Evolutionary conservation across 495 filamentous ascomycete genomes (phyloP).

Genomic region (Hamigera avellanea): DNA sequence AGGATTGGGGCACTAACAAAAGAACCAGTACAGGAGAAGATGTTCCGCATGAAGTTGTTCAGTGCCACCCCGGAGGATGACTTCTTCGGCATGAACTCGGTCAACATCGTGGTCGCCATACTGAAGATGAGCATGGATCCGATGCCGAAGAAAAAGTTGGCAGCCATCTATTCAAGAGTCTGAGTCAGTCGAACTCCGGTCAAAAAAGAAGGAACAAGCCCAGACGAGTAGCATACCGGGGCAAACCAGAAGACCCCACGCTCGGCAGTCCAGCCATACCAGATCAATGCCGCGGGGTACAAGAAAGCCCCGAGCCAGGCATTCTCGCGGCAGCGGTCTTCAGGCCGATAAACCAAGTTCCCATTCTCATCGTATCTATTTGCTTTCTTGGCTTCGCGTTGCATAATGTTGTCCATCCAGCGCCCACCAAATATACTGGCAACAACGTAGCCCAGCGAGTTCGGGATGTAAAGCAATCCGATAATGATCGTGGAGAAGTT

Average conservation of each 20-base stretch:
- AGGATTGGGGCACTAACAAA: slow-evolving; percentile 69
- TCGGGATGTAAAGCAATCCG: slow-evolving; percentile 71
- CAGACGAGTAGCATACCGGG: slow-evolving; percentile 41
- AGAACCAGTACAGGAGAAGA: slow-evolving; percentile 68
- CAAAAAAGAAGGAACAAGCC: background rate
- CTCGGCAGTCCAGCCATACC: slow-evolving; percentile 56
- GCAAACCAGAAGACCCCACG: slow-evolving; percentile 48
- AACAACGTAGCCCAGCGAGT: slow-evolving; percentile 65
- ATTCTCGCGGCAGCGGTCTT: slow-evolving; percentile 86
- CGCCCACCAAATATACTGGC: slow-evolving; percentile 64
- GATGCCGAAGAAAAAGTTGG: slow-evolving; percentile 81
- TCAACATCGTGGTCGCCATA: slow-evolving; percentile 69
- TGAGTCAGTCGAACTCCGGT: slow-evolving; percentile 4
- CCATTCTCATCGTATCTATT: slow-evolving; percentile 59
- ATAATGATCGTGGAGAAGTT: slow-evolving; percentile 61
- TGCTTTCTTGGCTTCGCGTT: slow-evolving; percentile 61
- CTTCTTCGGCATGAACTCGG: slow-evolving; percentile 77
- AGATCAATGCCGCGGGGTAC: slow-evolving; percentile 57
- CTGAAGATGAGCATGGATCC: slow-evolving; percentile 85
- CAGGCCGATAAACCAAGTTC: slow-evolving; percentile 60
- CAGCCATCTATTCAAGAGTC: slow-evolving; percentile 44
- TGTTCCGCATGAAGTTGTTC: slow-evolving; percentile 68
- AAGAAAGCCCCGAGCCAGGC: slow-evolving; percentile 69
- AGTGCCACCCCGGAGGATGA: slow-evolving; percentile 71
- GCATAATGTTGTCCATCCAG: slow-evolving; percentile 90